Base-by-base conservation (phyloP, 2,329 filamentous ascomycete genomes). In the Penicillium psychrosexuale region DNA sequence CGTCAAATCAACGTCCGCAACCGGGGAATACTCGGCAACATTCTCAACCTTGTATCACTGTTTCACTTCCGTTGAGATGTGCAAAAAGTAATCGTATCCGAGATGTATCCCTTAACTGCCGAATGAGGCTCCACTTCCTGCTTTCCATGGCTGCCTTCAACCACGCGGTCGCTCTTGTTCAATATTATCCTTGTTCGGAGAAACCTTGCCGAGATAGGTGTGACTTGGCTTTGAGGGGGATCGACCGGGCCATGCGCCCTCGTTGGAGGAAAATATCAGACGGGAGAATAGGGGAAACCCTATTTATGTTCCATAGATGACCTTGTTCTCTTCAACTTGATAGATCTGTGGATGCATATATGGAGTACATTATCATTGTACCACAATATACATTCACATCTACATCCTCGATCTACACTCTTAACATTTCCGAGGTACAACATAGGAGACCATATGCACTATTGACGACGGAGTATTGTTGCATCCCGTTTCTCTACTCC, bases 51-150 rank as follows among this genome's bases (percentile, higher is more conserved):
- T 24, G 6, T 13, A 8, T 24, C 22, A 28, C 22, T 11, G 8
- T n/a, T 8, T 28, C 5, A 27, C 11, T 27, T 13, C 8, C 1
- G 15, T n/a, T 31, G 24, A 48, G 39, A 17, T 44, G 48, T 19
- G 19, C 19, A 48, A 5, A 38, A 31, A 38, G 3, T 2, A 8
- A 8, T 43, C 58, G 55, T 60, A 60, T 61, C 31, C n/a, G n/a
- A 24, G n/a, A 17, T 38, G 15, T 31, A 33, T 51, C 45, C 31
- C 15, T 33, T 1, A 7, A 12, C 39, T 42, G 24, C 39, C 27
- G 39, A 42, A 42, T 42, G 27, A 30, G 27, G 27, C 42, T 15
- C 28, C 42, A 19, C 42, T 19, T 15, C 39, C 39, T n/a, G 15
- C 13, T 27, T 42, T 24, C 15, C 39, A n/a, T 28, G 24, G 5